phyloP scores from a whole-genome alignment of 305 asterid species.

The Nicotiana rustica region DNA sequence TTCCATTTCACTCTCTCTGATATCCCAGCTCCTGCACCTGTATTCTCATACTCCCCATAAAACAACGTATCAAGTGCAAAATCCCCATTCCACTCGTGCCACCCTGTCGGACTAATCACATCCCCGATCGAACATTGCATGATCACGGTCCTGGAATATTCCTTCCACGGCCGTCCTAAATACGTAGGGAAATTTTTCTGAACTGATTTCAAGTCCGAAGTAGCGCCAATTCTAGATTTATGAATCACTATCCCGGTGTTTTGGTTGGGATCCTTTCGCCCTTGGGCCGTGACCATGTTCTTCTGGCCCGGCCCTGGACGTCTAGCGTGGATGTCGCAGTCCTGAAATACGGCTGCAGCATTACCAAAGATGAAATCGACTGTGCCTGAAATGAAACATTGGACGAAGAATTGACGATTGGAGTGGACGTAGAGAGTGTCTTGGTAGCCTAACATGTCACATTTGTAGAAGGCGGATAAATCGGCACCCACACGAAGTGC shows the following conservation, averaged over 20 bases:
- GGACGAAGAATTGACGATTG: constrained; percentile 77
- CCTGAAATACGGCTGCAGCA: constrained; percentile 72
- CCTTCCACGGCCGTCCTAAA: constrained; percentile 81
- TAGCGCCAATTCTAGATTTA: constrained; percentile 65
- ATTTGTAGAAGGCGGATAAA: constrained; percentile 72
- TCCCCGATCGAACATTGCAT: constrained; percentile 55
- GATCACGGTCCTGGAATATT: constrained; percentile 72
- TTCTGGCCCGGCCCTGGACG: constrained; percentile 65
- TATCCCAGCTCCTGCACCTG: constrained; percentile 71
- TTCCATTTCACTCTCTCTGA: constrained; percentile 64
- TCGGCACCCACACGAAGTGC: constrained; percentile 81
- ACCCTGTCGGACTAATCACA: constrained; percentile 68
- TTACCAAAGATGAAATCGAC: constrained; percentile 88
- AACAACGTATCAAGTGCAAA: constrained; percentile 72
- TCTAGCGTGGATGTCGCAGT: constrained; percentile 81
- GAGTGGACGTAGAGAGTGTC: constrained; percentile 88
- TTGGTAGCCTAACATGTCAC: constrained; percentile 82
- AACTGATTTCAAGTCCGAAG: constrained; percentile 57
- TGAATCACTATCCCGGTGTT: constrained; percentile 77
- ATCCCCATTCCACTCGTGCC: constrained; percentile 83
- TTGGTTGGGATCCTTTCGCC: constrained; percentile 73
- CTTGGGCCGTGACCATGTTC: constrained; percentile 69
- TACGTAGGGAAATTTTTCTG: constrained; percentile 53
- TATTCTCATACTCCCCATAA: constrained; percentile 72
- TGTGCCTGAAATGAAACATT: constrained; percentile 77